Evolutionary conservation across 2,329 filamentous ascomycete species (phyloP).

Genomic region (Aspergillus sp.): DNA sequence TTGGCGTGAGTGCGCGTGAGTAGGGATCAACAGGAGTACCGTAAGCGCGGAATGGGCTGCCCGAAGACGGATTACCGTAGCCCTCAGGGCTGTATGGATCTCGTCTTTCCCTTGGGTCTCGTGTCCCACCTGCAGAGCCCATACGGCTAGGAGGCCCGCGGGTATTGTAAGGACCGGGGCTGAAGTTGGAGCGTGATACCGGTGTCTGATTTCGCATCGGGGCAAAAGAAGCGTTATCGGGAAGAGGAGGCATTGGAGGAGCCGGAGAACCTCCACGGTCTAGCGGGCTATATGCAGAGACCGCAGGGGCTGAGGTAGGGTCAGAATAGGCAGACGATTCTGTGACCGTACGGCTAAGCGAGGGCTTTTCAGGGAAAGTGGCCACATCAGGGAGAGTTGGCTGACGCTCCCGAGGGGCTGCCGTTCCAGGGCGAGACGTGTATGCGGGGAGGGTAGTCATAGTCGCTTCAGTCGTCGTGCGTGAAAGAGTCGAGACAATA

Average conservation of each 20-base stretch:
- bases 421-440: conserved; percentile 58
- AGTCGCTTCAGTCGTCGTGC: conserved; percentile 58
- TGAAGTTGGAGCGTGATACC: conserved; percentile 13
- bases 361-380: conserved; percentile 41
- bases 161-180: conserved; percentile 19
- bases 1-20: conserved; percentile 20
- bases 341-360: conserved; percentile 44
- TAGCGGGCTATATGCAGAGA: conserved; percentile 36
- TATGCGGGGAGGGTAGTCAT: conserved; percentile 67
- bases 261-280: conserved; percentile 29
- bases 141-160: conserved; percentile 21
- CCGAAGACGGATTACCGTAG: neutral
- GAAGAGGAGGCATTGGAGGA: conserved; percentile 34
- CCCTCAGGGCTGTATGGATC: conserved; percentile 10
- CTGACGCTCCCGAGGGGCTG: conserved; percentile 31
- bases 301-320: conserved; percentile 44
- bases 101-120: conserved; percentile 5
- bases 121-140: conserved; percentile 4
- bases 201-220: conserved; percentile 23
- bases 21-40: conserved; percentile 22
- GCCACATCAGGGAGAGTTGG: conserved; percentile 44
- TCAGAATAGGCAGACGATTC: conserved; percentile 52
- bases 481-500: conserved; percentile 29
- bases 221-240: conserved; percentile 24
- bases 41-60: conserved; percentile 21